Conservation (phyloP, 2,329 filamentous ascomycete genomes). For the Lasiodiplodia sp. region DNA sequence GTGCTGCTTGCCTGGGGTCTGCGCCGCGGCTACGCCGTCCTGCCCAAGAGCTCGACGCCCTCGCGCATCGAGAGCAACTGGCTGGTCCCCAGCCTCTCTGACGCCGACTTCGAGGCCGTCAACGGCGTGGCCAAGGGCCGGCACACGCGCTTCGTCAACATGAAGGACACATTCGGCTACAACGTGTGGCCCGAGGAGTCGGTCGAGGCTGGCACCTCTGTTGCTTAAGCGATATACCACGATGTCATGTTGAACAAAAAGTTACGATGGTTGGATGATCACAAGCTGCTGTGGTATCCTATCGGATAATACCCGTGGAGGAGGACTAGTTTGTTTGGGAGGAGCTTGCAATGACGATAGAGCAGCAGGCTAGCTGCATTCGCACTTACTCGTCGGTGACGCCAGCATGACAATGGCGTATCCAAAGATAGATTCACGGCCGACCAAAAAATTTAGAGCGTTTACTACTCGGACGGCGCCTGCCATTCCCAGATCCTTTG, state of each 20-base stretch:
- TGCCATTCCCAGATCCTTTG: conserved; percentile 3
- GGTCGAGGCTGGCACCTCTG: conserved; percentile 28
- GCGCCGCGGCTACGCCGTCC: conserved; percentile 67
- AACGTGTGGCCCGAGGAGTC: conserved; percentile 62
- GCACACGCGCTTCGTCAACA: conserved; percentile 77
- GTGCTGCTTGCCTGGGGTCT: conserved; percentile 84
- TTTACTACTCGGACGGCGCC: conserved; percentile 9
- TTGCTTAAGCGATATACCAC: conserved; percentile 24
- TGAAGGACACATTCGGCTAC: conserved; percentile 82
- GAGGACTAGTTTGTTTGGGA: neutral
- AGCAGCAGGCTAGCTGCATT: neutral
- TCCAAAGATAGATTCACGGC: conserved; percentile 14
- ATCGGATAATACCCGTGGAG: conserved; percentile 22
- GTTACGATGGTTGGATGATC: conserved; percentile 11
- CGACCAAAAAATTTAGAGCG: conserved; percentile 6
- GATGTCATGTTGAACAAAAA: neutral
- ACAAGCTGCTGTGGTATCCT: conserved; percentile 18
- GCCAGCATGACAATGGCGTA: conserved; percentile 24
- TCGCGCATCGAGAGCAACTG: conserved; percentile 65
- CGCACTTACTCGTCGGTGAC: conserved; percentile 20
- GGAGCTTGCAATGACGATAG: conserved; percentile 2
- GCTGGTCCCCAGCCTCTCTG: conserved; percentile 64
- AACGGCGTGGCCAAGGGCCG: conserved; percentile 70
- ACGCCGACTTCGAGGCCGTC: conserved; percentile 64
- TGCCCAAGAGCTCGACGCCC: conserved; percentile 52